Conservation (phyloP, 305 asterid genomes). For the Fraxinus sp. region DNA sequence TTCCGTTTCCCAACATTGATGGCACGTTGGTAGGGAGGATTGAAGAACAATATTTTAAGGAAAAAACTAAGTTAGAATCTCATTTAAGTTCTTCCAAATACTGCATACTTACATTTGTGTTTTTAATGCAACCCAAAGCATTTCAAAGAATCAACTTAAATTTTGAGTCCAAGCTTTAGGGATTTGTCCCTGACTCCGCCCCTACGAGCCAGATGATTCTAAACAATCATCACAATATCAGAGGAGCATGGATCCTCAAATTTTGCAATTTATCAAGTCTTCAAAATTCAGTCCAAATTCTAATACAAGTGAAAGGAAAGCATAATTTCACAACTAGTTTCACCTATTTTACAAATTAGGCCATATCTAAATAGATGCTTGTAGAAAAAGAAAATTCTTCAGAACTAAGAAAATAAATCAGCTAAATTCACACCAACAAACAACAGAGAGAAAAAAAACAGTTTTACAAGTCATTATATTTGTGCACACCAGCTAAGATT, state of each 20-base stretch:
- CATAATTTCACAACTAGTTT: neutral
- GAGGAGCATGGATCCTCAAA: neutral
- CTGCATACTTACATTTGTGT: neutral
- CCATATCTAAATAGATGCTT: neutral
- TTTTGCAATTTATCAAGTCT: neutral
- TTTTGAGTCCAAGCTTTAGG: neutral
- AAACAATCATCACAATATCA: neutral
- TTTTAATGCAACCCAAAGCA: neutral
- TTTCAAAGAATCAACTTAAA: neutral
- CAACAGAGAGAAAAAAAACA: neutral
- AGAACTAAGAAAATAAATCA: neutral
- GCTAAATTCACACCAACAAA: neutral
- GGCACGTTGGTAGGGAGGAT: neutral
- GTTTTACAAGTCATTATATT: conserved; percentile 1
- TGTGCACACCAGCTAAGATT: conserved; percentile 26
- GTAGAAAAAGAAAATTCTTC: neutral
- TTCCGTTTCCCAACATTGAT: neutral
- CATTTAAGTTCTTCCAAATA: neutral
- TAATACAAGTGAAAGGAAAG: neutral
- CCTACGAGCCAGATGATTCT: neutral
- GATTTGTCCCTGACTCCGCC: no score
- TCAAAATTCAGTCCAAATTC: neutral
- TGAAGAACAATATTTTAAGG: neutral
- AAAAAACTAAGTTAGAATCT: neutral
- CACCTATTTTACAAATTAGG: conserved; percentile 20